Conservation (phyloP, 306 rosid genomes). For the Quercus aquifolioides region DNA sequence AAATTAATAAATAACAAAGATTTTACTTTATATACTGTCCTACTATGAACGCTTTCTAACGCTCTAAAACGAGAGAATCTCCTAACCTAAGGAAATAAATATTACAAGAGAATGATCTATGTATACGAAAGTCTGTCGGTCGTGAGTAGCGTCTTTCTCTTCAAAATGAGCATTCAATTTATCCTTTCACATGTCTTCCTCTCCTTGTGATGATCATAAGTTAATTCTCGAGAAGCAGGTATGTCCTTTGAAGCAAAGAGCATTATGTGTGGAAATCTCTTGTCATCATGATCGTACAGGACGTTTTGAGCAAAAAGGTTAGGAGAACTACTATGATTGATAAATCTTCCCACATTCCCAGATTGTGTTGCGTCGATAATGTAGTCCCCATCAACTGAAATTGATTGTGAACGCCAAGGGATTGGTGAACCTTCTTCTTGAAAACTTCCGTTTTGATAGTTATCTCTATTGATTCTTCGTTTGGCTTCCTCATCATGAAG, state of each 20-base stretch:
- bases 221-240: conserved; percentile 30
- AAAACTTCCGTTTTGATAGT: background rate
- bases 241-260: conserved; percentile 31
- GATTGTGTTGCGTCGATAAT: conserved; percentile 20
- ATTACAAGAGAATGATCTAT: too few species aligned
- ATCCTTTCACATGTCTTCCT: too few species aligned
- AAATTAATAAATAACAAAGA: too few species aligned
- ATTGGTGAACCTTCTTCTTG: conserved; percentile 8
- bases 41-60: too few species aligned
- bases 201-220: conserved; percentile 9
- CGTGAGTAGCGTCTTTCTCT: too few species aligned
- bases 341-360: conserved; percentile 36
- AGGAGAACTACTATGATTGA: conserved; percentile 35
- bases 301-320: conserved; percentile 23
- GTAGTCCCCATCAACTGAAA: conserved; percentile 20
- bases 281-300: conserved; percentile 10
- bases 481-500: background rate
- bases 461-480: background rate
- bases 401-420: background rate
- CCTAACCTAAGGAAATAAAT: too few species aligned
- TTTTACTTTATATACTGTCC: too few species aligned
- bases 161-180: too few species aligned
- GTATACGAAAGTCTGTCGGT: too few species aligned
- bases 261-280: conserved; percentile 27
- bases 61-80: too few species aligned